Percentiles rank a stretch among this genome's conserved stretches.
Evolutionary conservation across 129 eudicot genomes (phyloP).

Genomic region (Chrysanthemum seticuspe): DNA sequence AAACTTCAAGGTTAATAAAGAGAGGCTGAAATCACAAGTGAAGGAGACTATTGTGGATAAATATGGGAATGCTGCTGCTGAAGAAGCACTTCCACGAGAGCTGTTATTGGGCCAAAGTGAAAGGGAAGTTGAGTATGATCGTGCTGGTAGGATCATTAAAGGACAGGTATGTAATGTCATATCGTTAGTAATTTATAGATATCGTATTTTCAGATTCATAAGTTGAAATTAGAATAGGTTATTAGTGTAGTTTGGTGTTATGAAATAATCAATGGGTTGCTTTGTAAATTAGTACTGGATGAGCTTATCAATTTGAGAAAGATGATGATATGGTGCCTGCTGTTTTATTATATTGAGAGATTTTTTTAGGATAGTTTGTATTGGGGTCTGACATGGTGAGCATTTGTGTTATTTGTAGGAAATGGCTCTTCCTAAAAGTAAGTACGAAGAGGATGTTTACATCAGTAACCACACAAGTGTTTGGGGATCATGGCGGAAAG

Average conservation of each 20-base stretch:
- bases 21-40: constrained; percentile 68
- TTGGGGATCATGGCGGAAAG: constrained; percentile 96
- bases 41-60: constrained; percentile 78
- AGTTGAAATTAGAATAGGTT: too few species aligned
- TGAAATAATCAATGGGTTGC: too few species aligned
- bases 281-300: too few species aligned
- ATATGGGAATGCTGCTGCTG: constrained; percentile 88
- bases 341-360: too few species aligned
- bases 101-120: constrained; percentile 91
- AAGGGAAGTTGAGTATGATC: constrained; percentile 90
- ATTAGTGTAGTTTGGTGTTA: too few species aligned
- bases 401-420: constrained; percentile 41
- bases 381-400: too few species aligned
- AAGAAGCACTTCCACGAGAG: constrained; percentile 71
- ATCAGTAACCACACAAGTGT: constrained; percentile 73
- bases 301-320: too few species aligned
- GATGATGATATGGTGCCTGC: too few species aligned
- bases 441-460: constrained; percentile 85
- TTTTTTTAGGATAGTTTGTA: too few species aligned
- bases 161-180: constrained; percentile 27
- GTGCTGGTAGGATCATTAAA: constrained; percentile 88
- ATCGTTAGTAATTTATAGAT: too few species aligned
- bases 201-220: too few species aligned
- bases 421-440: constrained; percentile 76
- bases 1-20: constrained; percentile 70